Conservation (phyloP, 345 rosid species). For the Eucalyptus paniculata region DNA sequence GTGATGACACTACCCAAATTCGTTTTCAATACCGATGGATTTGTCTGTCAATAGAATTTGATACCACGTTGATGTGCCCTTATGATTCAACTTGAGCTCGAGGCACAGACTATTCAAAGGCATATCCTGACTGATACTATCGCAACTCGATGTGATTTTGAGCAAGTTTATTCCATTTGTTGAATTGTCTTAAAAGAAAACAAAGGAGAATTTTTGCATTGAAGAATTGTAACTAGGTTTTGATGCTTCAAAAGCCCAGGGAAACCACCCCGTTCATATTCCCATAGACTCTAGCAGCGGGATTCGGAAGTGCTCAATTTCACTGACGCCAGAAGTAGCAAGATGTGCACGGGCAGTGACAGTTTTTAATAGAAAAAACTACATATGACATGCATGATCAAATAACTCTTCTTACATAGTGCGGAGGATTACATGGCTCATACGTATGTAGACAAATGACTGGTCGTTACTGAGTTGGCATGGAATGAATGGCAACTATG, state of each 20-base stretch:
- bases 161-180: background rate
- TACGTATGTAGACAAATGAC: background rate
- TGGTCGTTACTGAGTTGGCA: background rate
- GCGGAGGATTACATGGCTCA: background rate
- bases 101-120: background rate
- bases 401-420: background rate
- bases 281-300: background rate
- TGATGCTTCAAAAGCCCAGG: background rate
- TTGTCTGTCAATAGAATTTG: background rate
- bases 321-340: background rate
- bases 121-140: background rate
- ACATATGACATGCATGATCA: background rate
- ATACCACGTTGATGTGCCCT: background rate
- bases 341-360: background rate
- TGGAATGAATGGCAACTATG: background rate
- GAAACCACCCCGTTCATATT: background rate
- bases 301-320: background rate
- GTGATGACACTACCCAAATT: background rate
- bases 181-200: background rate
- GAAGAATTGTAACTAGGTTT: too few relatives aligned
- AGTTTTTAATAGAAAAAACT: background rate
- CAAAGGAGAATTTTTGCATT: too few relatives aligned
- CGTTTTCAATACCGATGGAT: background rate
- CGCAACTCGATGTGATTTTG: background rate
- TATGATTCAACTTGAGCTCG: background rate